These are phyloP conservation scores for Venustampulla echinocandica DNA, from an alignment of 495 filamentous ascomycete genomes.

Conservation along the genomic window DNA sequence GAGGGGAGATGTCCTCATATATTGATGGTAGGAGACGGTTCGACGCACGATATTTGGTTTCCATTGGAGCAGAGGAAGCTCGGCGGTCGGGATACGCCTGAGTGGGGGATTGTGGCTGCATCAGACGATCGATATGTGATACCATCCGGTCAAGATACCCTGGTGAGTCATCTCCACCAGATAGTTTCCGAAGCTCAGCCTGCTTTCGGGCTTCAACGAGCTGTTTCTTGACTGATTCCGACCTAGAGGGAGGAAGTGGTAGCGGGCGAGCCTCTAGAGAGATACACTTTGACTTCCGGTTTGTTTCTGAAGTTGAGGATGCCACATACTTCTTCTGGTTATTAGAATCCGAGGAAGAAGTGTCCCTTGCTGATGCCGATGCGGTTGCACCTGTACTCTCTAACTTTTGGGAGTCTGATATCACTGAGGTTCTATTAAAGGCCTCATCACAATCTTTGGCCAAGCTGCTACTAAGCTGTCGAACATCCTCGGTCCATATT, in stretches of 20 bases:
- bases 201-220: conserved; percentile 19
- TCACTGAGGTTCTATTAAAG: conserved; percentile 46
- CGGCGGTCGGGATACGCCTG: conserved; percentile 29
- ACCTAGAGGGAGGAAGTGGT: conserved; percentile 44
- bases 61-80: conserved; percentile 47
- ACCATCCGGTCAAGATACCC: conserved; percentile 20
- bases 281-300: conserved; percentile 4
- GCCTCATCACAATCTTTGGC: conserved; percentile 57
- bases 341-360: too few relatives aligned
- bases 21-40: conserved; percentile 41
- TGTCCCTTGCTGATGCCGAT: too few relatives aligned
- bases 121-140: conserved; percentile 23
- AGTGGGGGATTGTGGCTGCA: conserved; percentile 11
- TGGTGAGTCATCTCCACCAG: conserved; percentile 14
- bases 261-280: conserved; percentile 37
- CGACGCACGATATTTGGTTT: conserved; percentile 31
- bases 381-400: too few relatives aligned
- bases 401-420: conserved; percentile 17
- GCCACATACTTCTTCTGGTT: conserved; percentile 29
- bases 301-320: not conserved
- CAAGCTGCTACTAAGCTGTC: conserved; percentile 38
- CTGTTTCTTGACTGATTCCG: conserved; percentile 34
- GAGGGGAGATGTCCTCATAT: conserved; percentile 31
- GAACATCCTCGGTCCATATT: conserved; percentile 40
- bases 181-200: conserved; percentile 16